Conservation (phyloP, 2,329 filamentous ascomycete species). For the Phyllosticta citriasiana region DNA sequence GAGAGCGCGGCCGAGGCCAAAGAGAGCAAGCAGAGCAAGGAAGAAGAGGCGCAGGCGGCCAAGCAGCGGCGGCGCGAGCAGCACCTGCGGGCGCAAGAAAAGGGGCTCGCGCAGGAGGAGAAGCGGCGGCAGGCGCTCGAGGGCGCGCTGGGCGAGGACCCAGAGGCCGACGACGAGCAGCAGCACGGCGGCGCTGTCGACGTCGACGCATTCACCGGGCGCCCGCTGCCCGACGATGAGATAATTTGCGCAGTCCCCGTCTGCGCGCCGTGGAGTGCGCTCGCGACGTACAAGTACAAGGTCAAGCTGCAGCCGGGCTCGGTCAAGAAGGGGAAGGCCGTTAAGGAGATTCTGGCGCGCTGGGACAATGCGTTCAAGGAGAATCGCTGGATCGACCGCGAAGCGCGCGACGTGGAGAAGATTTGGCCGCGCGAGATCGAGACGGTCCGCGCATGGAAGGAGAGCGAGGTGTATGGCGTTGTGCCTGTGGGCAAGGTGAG, state of each 20-base stretch:
- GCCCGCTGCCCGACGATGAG: constrained; percentile 71
- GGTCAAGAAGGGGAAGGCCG: constrained; percentile 87
- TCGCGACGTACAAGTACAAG: constrained; percentile 77
- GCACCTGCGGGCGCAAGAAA: constrained; percentile 65
- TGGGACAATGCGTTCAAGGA: constrained; percentile 61
- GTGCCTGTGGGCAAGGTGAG: constrained; percentile 73
- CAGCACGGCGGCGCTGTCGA: constrained; percentile 42
- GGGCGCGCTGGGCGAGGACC: constrained; percentile 14
- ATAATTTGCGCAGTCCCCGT: constrained; percentile 56
- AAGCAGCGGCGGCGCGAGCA: constrained; percentile 69
- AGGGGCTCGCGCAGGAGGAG: constrained; percentile 69
- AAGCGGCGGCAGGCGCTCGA: constrained; percentile 39
- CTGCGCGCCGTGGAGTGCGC: constrained; percentile 53
- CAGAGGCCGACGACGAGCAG: constrained; percentile 49
- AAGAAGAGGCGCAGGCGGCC: constrained; percentile 61
- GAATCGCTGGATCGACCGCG: constrained; percentile 32
- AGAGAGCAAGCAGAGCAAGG: constrained; percentile 55
- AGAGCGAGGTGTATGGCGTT: constrained; percentile 69
- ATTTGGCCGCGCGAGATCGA: constrained; percentile 85
- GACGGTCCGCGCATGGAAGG: constrained; percentile 68
- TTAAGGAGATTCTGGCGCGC: constrained; percentile 76
- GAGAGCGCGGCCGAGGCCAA: constrained; percentile 55
- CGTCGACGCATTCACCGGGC: constrained; percentile 66
- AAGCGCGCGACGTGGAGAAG: constrained; percentile 50
- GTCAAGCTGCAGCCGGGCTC: constrained; percentile 85